Conservation (phyloP, 1,284 basidiomycete genomes). For the Ganoderma boninense region DNA sequence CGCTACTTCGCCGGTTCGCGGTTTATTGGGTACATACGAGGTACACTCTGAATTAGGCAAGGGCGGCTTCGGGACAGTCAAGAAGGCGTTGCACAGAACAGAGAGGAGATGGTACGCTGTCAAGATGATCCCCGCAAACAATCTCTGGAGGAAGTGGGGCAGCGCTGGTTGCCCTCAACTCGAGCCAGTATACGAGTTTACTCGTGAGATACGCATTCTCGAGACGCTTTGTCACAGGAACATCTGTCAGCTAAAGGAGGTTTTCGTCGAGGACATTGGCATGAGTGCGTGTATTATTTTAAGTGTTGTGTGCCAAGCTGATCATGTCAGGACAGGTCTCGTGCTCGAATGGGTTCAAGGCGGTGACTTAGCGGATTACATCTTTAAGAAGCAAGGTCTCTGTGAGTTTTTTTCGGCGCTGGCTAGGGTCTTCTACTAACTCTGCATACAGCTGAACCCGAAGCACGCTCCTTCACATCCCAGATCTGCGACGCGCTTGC, state of each 20-base stretch:
- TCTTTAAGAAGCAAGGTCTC: conserved; percentile 65
- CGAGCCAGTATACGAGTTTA: conserved; percentile 46
- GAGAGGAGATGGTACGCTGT: conserved; percentile 75
- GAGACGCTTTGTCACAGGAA: conserved; percentile 79
- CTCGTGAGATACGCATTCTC: conserved; percentile 85
- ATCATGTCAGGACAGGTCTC: background rate
- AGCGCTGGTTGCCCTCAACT: conserved; percentile 9
- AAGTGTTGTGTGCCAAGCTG: no score
- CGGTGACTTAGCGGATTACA: conserved; percentile 89
- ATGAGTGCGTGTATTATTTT: conserved; percentile 70
- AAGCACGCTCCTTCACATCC: conserved; percentile 69
- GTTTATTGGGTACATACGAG: conserved; percentile 71
- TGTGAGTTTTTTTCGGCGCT: conserved; percentile 57
- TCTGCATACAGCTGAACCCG: conserved; percentile 58
- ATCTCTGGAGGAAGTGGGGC: conserved; percentile 36
- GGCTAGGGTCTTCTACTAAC: conserved; percentile 25
- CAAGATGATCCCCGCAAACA: conserved; percentile 74
- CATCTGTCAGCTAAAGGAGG: conserved; percentile 84
- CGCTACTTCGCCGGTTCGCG: conserved; percentile 52
- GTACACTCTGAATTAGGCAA: conserved; percentile 74
- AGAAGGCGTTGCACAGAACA: conserved; percentile 68
- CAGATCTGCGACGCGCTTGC: conserved; percentile 80
- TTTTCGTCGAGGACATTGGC: conserved; percentile 68
- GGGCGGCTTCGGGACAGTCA: conserved; percentile 84
- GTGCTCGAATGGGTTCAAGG: conserved; percentile 78